Base-by-base conservation (phyloP, 108 stramenopile species). In the Thalassiosira profunda region DNA sequence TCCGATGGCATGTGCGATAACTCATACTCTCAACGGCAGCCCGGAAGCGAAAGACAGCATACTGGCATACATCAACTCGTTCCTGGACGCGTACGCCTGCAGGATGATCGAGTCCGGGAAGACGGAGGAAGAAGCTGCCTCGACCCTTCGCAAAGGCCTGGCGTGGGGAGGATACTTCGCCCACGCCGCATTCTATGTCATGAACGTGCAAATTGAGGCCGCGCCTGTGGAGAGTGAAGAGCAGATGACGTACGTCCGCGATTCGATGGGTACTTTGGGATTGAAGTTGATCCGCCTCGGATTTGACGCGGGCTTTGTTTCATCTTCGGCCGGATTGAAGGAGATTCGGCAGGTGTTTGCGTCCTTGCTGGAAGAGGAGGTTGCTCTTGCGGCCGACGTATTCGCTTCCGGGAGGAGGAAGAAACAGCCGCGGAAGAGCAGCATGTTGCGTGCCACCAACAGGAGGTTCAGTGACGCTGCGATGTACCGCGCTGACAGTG, bases 241-340 rank as follows among this genome's bases (percentile, higher is more conserved):
- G n/a, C 24, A 70, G 2, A 70, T 21, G 37, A 35, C 38, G 15
- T 46, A 67, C 26, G 44, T 72, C 9, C 31, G 48, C 4, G 63
- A 77, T 38, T 61, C 69, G 34, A 55, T 65, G 20, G 75, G 75
- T 15, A 33, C 71, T 0, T 26, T 76, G 15, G 75, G 75, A 45
- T 36, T 70, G 38, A 76, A 71, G 34, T 14, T 76, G 11, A 45
- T 76, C 51, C 40, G 66, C 10, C 33, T 70, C 35, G 23, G 36
- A 1, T 71, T 28, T 21, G 75, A 71, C 36, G n/a, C 41, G 5
- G 69, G 55, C 25, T 70, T 56, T 28, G 20, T 63, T 10, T 41
- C 65, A 11, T 31, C 49, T 11, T 60, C 46, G 20, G n/a, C 67
- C 2, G 52, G 33, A 14, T 11, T 38, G 6, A 48, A 52, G 23